These are phyloP conservation scores for Singerocomus rubriflavus DNA, from an alignment of 1,284 basidiomycete species.

Conservation along the genomic window DNA sequence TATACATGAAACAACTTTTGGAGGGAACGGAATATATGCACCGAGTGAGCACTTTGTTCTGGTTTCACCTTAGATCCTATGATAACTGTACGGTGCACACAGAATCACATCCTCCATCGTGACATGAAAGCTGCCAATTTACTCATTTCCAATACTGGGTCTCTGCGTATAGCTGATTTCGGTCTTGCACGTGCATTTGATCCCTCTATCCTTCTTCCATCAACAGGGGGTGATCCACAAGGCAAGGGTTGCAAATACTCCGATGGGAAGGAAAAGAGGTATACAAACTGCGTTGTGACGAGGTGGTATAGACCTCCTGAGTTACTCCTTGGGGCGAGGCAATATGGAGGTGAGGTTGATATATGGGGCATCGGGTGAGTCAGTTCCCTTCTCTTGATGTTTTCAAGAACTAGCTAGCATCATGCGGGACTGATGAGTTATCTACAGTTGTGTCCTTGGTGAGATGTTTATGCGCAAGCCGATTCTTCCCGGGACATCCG, in stretches of 20 bases:
- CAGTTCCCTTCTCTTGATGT: slow-evolving; percentile 5
- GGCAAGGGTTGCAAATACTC: slow-evolving; percentile 40
- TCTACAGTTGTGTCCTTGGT: slow-evolving; percentile 79
- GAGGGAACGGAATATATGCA: slow-evolving; percentile 97
- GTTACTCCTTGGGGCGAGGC: slow-evolving; percentile 82
- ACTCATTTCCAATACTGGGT: slow-evolving; percentile 85
- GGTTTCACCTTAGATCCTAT: neutral
- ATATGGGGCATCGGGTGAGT: slow-evolving; percentile 96
- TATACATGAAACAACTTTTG: slow-evolving; percentile 94
- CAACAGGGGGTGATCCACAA: slow-evolving; percentile 19
- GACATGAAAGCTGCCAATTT: slow-evolving; percentile 99
- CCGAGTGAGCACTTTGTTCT: slow-evolving; percentile 46
- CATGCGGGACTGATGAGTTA: neutral
- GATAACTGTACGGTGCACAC: slow-evolving; percentile 6
- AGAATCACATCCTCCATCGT: slow-evolving; percentile 96
- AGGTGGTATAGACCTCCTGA: slow-evolving; percentile 98
- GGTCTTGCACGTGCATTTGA: slow-evolving; percentile 86
- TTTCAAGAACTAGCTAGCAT: neutral
- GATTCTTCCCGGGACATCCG: slow-evolving; percentile 84
- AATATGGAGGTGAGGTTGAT: slow-evolving; percentile 93
- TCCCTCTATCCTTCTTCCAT: slow-evolving; percentile 40
- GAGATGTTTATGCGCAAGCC: slow-evolving; percentile 93
- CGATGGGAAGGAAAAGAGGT: slow-evolving; percentile 62
- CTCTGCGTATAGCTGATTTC: slow-evolving; percentile 92
- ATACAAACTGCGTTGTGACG: slow-evolving; percentile 99